These are phyloP conservation scores for Heliamphora pulchella DNA, from an alignment of 179 eudicot genomes.

Conservation along the genomic window DNA sequence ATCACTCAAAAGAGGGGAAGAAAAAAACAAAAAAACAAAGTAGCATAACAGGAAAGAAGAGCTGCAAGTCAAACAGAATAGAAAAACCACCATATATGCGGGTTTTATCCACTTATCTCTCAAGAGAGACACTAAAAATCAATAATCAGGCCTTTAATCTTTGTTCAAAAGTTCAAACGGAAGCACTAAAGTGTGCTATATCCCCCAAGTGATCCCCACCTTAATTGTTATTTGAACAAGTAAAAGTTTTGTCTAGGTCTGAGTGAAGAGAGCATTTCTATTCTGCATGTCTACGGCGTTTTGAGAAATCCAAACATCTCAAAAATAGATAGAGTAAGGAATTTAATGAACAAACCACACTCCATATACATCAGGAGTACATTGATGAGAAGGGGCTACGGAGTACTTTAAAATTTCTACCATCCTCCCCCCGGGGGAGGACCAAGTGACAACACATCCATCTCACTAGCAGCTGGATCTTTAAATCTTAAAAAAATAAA, in stretches of 20 bases:
- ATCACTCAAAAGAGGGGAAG: not conserved
- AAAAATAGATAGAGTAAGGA: too few species aligned
- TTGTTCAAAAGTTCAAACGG: not conserved
- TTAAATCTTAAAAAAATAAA: not conserved
- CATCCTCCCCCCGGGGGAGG: not conserved
- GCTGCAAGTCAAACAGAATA: not conserved
- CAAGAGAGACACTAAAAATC: not conserved
- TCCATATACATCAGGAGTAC: too few species aligned
- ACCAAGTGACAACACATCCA: not conserved
- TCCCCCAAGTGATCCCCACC: not conserved
- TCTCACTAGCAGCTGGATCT: not conserved
- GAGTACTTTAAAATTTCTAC: not conserved
- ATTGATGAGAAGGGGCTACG: too few species aligned
- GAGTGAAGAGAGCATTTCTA: too few species aligned
- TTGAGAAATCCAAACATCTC: too few species aligned
- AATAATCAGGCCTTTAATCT: not conserved
- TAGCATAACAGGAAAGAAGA: not conserved
- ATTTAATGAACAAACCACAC: too few species aligned
- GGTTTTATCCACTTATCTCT: too few species aligned
- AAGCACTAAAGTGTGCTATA: not conserved
- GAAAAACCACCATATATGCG: too few species aligned
- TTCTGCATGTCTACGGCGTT: too few species aligned
- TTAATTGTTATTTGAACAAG: too few species aligned
- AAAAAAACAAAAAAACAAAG: not conserved
- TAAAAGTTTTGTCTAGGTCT: too few species aligned